These are phyloP conservation scores for Pythium sukuiense DNA, from an alignment of 352 stramenopile genomes.

Conservation along the genomic window DNA sequence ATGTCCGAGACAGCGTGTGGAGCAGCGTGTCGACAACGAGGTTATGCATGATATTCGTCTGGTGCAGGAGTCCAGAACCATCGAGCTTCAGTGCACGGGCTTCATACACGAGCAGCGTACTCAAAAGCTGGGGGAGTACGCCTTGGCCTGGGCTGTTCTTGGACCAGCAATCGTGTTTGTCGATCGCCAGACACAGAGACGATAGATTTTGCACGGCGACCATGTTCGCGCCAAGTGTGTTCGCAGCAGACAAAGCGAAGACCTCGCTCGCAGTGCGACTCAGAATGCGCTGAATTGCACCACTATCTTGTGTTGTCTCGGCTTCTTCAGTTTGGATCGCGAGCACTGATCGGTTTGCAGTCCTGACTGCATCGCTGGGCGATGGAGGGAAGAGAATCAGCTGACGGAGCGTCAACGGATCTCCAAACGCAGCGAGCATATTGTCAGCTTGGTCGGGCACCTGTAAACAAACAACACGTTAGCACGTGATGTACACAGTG, in stretches of 20 bases:
- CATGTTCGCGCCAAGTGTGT: slow-evolving; percentile 59
- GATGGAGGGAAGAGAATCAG: slow-evolving; percentile 51
- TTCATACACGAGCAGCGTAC: slow-evolving; percentile 32
- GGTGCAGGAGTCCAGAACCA: slow-evolving; percentile 26
- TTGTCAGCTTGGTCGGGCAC: slow-evolving; percentile 34
- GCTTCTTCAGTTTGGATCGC: not conserved
- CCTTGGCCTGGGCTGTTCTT: not conserved
- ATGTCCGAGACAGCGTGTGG: slow-evolving; percentile 71
- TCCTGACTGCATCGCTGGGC: not conserved
- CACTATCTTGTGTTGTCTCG: slow-evolving; percentile 26
- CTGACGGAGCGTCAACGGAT: slow-evolving; percentile 65
- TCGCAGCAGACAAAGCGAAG: slow-evolving; percentile 36
- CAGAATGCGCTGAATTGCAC: slow-evolving; percentile 67
- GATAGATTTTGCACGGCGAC: slow-evolving; percentile 50
- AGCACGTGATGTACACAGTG: not conserved
- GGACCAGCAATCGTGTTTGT: slow-evolving; percentile 23
- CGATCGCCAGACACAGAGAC: slow-evolving; percentile 52
- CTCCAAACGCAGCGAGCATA: slow-evolving; percentile 54
- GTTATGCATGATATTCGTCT: slow-evolving; percentile 54
- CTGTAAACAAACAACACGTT: slow-evolving; percentile 12
- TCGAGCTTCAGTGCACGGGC: slow-evolving; percentile 22
- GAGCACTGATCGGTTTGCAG: not conserved
- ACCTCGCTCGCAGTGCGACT: slow-evolving; percentile 45
- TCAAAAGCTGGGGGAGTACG: slow-evolving; percentile 25
- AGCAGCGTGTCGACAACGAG: slow-evolving; percentile 77